Conservation (phyloP, 306 rosid species). For the Oemleria cerasiformis region DNA sequence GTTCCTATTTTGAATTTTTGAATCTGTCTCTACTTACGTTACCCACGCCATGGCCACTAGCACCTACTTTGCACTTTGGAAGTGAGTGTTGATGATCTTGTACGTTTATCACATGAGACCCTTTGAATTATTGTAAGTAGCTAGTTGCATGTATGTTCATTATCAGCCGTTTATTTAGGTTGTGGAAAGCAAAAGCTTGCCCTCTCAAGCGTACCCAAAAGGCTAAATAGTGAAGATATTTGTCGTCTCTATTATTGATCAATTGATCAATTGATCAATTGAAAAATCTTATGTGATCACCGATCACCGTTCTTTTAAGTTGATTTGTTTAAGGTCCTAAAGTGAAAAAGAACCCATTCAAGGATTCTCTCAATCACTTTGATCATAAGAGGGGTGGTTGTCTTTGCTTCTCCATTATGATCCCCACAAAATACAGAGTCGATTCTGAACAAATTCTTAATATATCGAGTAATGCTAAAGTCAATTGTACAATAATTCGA, state of each 20-base stretch:
- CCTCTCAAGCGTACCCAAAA: no score
- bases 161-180: not conserved
- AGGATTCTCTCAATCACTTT: constrained; percentile 3
- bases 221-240: not conserved
- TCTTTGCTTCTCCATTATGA: not conserved
- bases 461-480: no score
- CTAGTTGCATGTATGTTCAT: not conserved
- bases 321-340: not conserved
- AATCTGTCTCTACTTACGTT: no score
- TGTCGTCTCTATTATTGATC: not conserved
- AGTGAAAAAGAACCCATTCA: not conserved
- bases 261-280: not conserved
- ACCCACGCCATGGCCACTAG: no score
- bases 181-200: not conserved
- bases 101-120: not conserved
- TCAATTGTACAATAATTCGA: no score
- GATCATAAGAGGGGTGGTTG: not conserved
- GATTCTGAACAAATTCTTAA: no score
- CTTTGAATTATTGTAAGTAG: not conserved
- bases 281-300: not conserved
- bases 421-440: no score
- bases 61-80: no score
- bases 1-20: no score
- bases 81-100: not conserved
- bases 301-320: not conserved